Conservation (phyloP, 2,329 filamentous ascomycete genomes). For the Trichoderma oligosporum region DNA sequence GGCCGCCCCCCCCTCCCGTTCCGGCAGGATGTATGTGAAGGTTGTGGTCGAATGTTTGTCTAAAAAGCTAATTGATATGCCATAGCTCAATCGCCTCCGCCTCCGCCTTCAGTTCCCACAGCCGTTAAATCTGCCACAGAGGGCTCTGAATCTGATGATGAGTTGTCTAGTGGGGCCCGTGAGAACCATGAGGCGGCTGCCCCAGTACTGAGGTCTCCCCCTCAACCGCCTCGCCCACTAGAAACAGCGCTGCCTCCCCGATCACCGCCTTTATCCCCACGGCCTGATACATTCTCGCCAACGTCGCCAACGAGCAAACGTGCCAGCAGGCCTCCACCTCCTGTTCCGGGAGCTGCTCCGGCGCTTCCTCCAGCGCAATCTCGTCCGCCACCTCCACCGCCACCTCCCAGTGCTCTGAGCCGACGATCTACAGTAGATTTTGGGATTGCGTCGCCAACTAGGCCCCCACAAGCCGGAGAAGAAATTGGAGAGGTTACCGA, state of each 20-base stretch:
- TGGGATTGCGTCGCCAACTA: conserved; percentile 40
- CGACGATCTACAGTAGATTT: conserved; percentile 59
- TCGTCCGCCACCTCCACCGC: conserved; percentile 66
- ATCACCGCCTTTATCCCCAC: conserved; percentile 37
- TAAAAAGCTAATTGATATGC: conserved; percentile 25
- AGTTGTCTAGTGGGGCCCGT: conserved; percentile 59
- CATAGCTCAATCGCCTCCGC: conserved; percentile 59
- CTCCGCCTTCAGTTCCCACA: conserved; percentile 49
- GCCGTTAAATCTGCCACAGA: conserved; percentile 62
- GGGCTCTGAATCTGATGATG: conserved; percentile 86
- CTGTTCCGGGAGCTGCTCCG: conserved; percentile 56
- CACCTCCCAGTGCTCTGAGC: conserved; percentile 54
- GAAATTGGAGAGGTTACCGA: conserved; percentile 78
- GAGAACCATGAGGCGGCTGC: conserved; percentile 34
- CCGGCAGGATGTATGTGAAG: conserved; percentile 13
- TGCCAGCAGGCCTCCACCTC: conserved; percentile 54
- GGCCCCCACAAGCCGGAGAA: conserved; percentile 48
- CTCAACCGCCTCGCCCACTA: conserved; percentile 32
- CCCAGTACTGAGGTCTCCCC: conserved; percentile 35
- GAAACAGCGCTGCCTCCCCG: conserved; percentile 27
- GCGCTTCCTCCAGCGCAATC: conserved; percentile 47
- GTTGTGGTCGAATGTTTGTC: not conserved
- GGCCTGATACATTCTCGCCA: conserved; percentile 40
- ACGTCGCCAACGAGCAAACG: conserved; percentile 51
- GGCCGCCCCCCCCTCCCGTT: conserved; percentile 14